A percentile compares a stretch with the other conserved stretches of the same genome.
Evolutionary conservation across 2,329 filamentous ascomycete species (phyloP).

Genomic region (Didymellaceae sp.): DNA sequence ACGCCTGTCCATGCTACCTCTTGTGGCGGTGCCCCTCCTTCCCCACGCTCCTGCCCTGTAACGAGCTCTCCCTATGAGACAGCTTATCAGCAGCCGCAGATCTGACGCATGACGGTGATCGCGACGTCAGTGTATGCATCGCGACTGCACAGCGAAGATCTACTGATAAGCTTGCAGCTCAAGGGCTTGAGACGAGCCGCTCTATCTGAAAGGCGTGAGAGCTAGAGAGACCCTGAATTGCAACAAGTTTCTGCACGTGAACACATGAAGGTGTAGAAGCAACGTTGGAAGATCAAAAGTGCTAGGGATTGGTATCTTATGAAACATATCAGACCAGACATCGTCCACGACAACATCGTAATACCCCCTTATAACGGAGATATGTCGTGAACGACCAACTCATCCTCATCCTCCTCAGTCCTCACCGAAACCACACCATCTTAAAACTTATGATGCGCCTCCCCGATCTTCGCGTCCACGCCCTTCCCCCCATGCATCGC

Average conservation of each 20-base stretch:
- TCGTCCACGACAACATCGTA: constrained; percentile 6
- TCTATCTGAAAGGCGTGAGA: no score
- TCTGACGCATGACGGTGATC: neutral
- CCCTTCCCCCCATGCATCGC: constrained; percentile 30
- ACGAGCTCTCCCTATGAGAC: no score
- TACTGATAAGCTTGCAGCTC: constrained; percentile 1
- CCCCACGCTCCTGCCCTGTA: no score
- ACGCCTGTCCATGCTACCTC: no score
- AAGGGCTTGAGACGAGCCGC: no score
- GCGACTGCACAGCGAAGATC: neutral
- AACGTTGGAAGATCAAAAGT: neutral
- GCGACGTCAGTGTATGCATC: neutral
- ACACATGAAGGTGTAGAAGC: neutral
- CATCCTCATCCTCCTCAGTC: no score
- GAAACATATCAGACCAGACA: neutral
- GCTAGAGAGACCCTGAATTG: no score
- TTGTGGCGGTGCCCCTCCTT: no score
- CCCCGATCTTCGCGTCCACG: constrained; percentile 4
- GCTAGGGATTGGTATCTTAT: constrained; percentile 13
- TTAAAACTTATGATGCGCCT: constrained; percentile 4
- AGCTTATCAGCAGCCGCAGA: neutral
- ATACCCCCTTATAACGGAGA: constrained; percentile 1
- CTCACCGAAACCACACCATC: neutral
- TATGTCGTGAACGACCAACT: constrained; percentile 14
- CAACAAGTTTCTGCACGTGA: no score